phyloP scores from a whole-genome alignment of 1,284 basidiomycete genomes.

The Afroboletus lepidellus region DNA sequence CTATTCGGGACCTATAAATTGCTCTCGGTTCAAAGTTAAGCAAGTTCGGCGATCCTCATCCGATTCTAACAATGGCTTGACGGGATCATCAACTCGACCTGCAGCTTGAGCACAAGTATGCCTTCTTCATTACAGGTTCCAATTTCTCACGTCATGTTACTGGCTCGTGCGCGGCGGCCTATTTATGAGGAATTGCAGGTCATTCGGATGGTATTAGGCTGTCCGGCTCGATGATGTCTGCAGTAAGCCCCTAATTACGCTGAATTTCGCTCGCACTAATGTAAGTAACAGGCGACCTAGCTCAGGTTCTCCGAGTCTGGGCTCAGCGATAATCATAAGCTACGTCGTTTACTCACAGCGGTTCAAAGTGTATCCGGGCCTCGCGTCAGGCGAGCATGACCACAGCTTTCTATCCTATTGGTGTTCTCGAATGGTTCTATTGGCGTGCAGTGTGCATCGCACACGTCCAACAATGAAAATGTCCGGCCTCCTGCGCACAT shows the following conservation, averaged over 20 bases:
- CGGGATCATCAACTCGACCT: background rate
- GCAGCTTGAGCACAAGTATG: background rate
- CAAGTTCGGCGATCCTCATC: slow-evolving; percentile 11
- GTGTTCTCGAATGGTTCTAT: background rate
- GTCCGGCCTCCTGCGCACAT: background rate
- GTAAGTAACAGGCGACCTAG: background rate
- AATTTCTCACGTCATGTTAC: background rate
- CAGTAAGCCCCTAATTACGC: background rate
- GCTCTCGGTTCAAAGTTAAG: slow-evolving; percentile 15
- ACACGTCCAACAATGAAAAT: background rate
- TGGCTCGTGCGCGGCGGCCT: background rate
- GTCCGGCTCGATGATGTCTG: background rate
- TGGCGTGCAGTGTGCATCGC: background rate
- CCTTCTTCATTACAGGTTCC: slow-evolving; percentile 1
- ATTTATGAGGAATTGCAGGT: too few relatives aligned
- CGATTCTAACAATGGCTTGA: background rate
- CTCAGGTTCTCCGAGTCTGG: too few relatives aligned
- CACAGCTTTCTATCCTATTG: background rate
- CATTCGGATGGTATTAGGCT: too few relatives aligned
- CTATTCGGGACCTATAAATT: background rate
- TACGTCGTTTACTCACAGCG: background rate
- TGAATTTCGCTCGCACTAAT: background rate
- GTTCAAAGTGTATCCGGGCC: background rate
- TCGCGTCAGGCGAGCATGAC: background rate
- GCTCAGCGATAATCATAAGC: background rate